A percentile compares a stretch with the other conserved stretches of the same genome.
Evolutionary conservation across 805 yeast species (phyloP).

Genomic region (Yamadazyma insecticola): DNA sequence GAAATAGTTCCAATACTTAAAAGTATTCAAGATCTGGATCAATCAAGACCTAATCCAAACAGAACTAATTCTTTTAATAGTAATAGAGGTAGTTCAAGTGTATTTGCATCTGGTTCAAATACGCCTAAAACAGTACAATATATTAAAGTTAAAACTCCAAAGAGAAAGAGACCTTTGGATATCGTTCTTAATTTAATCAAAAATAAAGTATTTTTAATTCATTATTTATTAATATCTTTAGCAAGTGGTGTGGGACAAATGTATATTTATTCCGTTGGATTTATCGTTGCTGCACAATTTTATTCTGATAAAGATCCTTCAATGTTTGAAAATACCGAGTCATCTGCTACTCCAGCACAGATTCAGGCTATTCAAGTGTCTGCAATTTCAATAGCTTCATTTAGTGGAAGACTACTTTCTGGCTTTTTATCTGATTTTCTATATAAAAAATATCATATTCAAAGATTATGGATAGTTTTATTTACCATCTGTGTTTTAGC

Average conservation of each 20-base stretch:
- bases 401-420: slow-evolving; percentile 57
- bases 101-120: no score
- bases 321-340: no score
- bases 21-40: no score
- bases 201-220: slow-evolving; percentile 40
- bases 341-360: slow-evolving; percentile 24
- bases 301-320: slow-evolving; percentile 3
- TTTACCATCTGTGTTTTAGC: slow-evolving; percentile 35
- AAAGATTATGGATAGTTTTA: slow-evolving; percentile 62
- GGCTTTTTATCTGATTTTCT: slow-evolving; percentile 65
- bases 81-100: no score
- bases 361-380: slow-evolving; percentile 73
- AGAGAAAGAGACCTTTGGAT: slow-evolving; percentile 11
- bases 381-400: slow-evolving; percentile 58
- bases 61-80: neutral
- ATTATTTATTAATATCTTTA: slow-evolving; percentile 51
- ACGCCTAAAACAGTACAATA: slow-evolving; percentile 1
- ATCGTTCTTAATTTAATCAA: slow-evolving; percentile 18
- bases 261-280: slow-evolving; percentile 72
- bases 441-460: slow-evolving; percentile 46
- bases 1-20: slow-evolving; percentile 14
- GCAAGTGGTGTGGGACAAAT: slow-evolving; percentile 65
- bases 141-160: slow-evolving; percentile 3
- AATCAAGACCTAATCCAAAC: slow-evolving; percentile 1
- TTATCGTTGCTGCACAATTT: slow-evolving; percentile 49